Evolutionary conservation across 805 yeast genomes (phyloP), one percentile per base, ranked within the genome.

Genomic region (Wickerhamiella slavikovae): DNA sequence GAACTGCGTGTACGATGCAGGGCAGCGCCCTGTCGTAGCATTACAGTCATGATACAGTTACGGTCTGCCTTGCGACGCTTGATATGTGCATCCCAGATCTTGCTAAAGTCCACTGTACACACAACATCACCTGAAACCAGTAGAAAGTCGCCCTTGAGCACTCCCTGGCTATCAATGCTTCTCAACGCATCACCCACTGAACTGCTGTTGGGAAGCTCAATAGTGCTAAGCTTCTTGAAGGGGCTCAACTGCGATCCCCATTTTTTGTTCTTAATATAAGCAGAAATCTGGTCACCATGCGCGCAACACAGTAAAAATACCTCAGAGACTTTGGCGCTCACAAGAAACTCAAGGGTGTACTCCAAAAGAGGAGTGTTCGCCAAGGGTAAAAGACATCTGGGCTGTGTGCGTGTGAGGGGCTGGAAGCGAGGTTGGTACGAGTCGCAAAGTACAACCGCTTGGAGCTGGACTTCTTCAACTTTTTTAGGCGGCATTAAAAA

Each of bases 141-240:
- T 32, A 89, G 56, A 44, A 89, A 89, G 51, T 89, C 98, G 10
- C 91, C 83, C 1, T 77, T 69, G 29, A 89, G 78, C 33, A 85
- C 57, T 4, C 94, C 94, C 42, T 93, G 62, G 36, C 78, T 72
- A 50, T 89, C 98, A 34, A 89, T 57, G 47, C 85, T 96, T 49
- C 98, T 66, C 92, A 89, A 78, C 14, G 93, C 91, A 54, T 89
- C 98, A 40, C 98, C 98, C 8, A 85, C 92, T 17, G 92, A 77
- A 50, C 83, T 58, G 8, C 89, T 71, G 49, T 85, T 94, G 28
- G 80, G 68, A 15, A 91, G 69, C 61, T 77, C 65, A 30, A 85
- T 67, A 3, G 92, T 75, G 28, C 69, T 66, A 26, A 89, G 64
- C n/a, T n/a, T n/a, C 32, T 66, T 65, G 51, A 89, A 85, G 1